Percentiles rank a stretch among this genome's conserved stretches.
phyloP scores from a whole-genome alignment of 1,284 basidiomycete species.

The Ustilago nuda region DNA sequence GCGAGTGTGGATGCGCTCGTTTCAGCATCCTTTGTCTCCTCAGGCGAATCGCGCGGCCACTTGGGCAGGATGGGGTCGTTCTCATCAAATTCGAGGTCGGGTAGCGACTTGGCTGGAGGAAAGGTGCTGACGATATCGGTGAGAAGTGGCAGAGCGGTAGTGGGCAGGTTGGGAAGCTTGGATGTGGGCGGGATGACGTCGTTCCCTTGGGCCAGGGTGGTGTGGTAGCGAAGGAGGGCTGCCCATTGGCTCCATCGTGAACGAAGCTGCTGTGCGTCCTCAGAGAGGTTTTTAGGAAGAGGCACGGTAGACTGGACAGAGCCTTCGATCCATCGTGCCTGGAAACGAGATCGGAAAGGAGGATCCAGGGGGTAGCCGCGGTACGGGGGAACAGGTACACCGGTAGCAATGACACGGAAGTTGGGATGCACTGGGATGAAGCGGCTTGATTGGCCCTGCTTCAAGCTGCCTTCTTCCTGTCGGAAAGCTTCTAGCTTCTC shows the following conservation, averaged over 20 bases:
- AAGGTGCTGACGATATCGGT: constrained; percentile 59
- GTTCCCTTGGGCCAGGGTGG: constrained; percentile 51
- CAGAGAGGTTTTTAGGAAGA: constrained; percentile 30
- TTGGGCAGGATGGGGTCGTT: constrained; percentile 37
- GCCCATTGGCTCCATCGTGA: constrained; percentile 58
- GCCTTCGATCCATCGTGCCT: constrained; percentile 68
- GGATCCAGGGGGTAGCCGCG: constrained; percentile 70
- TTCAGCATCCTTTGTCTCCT: constrained; percentile 22
- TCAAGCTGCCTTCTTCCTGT: constrained; percentile 30
- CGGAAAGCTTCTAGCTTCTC: constrained; percentile 58
- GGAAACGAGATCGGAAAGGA: constrained; percentile 70
- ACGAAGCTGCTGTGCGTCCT: constrained; percentile 45
- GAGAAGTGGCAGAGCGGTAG: constrained; percentile 61
- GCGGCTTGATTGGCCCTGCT: constrained; percentile 22
- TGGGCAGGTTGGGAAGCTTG: constrained; percentile 63
- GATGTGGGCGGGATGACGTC: constrained; percentile 62
- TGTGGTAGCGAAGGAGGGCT: constrained; percentile 59
- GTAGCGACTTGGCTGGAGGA: constrained; percentile 46
- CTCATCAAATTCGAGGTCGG: constrained; percentile 36
- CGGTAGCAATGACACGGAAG: constrained; percentile 70
- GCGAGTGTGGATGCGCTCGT: constrained; percentile 55
- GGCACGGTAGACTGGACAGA: constrained; percentile 48
- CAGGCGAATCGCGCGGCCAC: constrained; percentile 28
- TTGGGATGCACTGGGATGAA: constrained; percentile 69
- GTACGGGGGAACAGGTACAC: constrained; percentile 68